Evolutionary conservation across 2,329 filamentous ascomycete genomes (phyloP).

Genomic region (Fusarium graminum): DNA sequence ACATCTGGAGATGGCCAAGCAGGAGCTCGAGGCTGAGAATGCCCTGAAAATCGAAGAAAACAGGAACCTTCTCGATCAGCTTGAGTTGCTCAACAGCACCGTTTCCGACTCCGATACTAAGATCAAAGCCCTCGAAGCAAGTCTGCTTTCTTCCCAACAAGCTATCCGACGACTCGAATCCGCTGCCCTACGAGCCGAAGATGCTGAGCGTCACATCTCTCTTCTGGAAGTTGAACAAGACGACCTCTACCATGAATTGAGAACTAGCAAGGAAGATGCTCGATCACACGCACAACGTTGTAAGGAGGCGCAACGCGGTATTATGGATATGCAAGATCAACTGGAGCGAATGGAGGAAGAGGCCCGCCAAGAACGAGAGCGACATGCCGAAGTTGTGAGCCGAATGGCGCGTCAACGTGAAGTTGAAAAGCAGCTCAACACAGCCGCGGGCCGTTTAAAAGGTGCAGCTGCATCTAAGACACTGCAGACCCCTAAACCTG

Average conservation of each 20-base stretch:
- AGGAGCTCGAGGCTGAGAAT: slow-evolving; percentile 80
- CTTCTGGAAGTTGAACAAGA: slow-evolving; percentile 86
- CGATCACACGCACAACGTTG: slow-evolving; percentile 84
- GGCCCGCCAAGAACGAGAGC: slow-evolving; percentile 80
- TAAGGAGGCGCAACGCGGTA: slow-evolving; percentile 84
- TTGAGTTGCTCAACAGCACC: slow-evolving; percentile 85
- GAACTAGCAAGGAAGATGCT: slow-evolving; percentile 78
- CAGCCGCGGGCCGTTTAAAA: slow-evolving; percentile 83
- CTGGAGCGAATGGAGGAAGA: slow-evolving; percentile 90
- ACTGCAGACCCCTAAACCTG: slow-evolving; percentile 68
- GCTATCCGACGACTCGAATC: slow-evolving; percentile 80
- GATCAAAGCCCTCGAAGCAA: slow-evolving; percentile 81
- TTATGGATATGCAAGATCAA: slow-evolving; percentile 85
- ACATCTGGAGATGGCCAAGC: slow-evolving; percentile 80
- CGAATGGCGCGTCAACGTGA: slow-evolving; percentile 87
- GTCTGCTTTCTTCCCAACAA: slow-evolving; percentile 81
- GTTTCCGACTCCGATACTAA: slow-evolving; percentile 83
- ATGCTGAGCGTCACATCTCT: slow-evolving; percentile 83
- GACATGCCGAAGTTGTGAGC: slow-evolving; percentile 82
- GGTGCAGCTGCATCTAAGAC: slow-evolving; percentile 80
- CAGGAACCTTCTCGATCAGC: slow-evolving; percentile 80
- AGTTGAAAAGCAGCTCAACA: slow-evolving; percentile 85
- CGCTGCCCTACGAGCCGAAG: slow-evolving; percentile 79
- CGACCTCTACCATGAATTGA: slow-evolving; percentile 75
- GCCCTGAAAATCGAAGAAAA: slow-evolving; percentile 86